Evolutionary conservation across 352 stramenopile species (phyloP).

Genomic region (Phytophthora uliginosa): DNA sequence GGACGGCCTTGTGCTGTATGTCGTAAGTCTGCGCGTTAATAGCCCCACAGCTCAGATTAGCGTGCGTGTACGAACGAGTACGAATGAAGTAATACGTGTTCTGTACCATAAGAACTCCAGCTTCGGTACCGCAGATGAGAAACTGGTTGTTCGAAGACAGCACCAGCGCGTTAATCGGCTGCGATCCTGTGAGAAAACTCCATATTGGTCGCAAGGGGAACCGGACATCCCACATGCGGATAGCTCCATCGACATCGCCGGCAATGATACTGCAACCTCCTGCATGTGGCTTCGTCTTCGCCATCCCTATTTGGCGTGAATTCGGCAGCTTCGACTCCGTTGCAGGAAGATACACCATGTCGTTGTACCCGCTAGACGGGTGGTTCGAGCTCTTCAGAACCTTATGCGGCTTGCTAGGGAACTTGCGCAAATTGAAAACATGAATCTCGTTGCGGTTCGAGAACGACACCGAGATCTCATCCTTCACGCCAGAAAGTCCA

Average conservation of each 20-base stretch:
- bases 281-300: slow-evolving; percentile 21
- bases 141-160: slow-evolving; percentile 58
- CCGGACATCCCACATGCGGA: slow-evolving; percentile 79
- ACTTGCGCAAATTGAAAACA: slow-evolving; percentile 81
- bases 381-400: slow-evolving; percentile 74
- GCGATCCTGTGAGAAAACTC: slow-evolving; percentile 59
- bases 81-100: not conserved
- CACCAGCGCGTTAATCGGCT: slow-evolving; percentile 60
- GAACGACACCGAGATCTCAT: slow-evolving; percentile 83
- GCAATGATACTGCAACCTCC: slow-evolving; percentile 51
- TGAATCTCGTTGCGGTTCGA: slow-evolving; percentile 81
- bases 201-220: slow-evolving; percentile 61
- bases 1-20: slow-evolving; percentile 65
- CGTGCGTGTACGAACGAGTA: not conserved
- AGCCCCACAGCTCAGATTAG: not conserved
- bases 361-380: slow-evolving; percentile 83
- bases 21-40: slow-evolving; percentile 63
- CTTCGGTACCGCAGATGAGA: slow-evolving; percentile 71
- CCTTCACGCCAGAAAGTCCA: slow-evolving; percentile 31
- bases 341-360: slow-evolving; percentile 65
- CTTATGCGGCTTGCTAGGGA: slow-evolving; percentile 65
- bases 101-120: slow-evolving; percentile 63
- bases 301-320: not conserved
- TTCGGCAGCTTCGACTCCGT: slow-evolving; percentile 1
- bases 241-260: slow-evolving; percentile 67